These are phyloP conservation scores for Coleophoma cylindrospora DNA, from an alignment of 2,329 filamentous ascomycete species.

Conservation along the genomic window DNA sequence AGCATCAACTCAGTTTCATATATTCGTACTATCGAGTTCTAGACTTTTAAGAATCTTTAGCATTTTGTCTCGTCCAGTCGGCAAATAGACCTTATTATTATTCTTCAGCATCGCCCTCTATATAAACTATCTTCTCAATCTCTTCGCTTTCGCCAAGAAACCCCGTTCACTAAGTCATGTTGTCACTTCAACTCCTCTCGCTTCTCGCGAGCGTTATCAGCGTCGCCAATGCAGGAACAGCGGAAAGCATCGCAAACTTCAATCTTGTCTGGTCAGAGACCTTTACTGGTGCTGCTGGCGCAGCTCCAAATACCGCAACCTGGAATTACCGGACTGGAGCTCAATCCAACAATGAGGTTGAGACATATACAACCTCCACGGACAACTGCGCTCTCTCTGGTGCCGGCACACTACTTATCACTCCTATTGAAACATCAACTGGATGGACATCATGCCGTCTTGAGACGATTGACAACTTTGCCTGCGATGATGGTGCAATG, in stretches of 20 bases:
- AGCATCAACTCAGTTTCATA: conserved; percentile 1
- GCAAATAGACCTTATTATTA: not conserved
- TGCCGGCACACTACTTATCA: conserved; percentile 11
- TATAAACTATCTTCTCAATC: not conserved
- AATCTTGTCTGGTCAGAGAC: conserved; percentile 14
- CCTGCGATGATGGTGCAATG: conserved; percentile 8
- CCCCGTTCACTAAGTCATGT: not conserved
- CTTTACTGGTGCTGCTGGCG: conserved; percentile 6
- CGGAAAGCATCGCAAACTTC: conserved; percentile 10
- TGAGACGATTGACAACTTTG: conserved; percentile 10
- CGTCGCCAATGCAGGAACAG: conserved; percentile 3
- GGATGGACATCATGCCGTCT: conserved; percentile 20
- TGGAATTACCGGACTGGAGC: conserved; percentile 11
- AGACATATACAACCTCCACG: conserved; percentile 11
- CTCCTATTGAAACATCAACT: conserved; percentile 6
- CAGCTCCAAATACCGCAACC: conserved; percentile 7
- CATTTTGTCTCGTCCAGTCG: not conserved
- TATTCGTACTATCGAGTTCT: not conserved
- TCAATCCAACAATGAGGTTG: conserved; percentile 14
- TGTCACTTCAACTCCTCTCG: not conserved
- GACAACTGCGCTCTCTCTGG: conserved; percentile 11
- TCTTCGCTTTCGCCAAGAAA: not conserved
- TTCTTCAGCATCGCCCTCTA: not conserved
- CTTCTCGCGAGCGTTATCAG: conserved; percentile 6
- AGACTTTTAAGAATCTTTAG: not conserved